Base-by-base conservation (phyloP, 352 stramenopile genomes). In the Phytophthora sansomeana region DNA sequence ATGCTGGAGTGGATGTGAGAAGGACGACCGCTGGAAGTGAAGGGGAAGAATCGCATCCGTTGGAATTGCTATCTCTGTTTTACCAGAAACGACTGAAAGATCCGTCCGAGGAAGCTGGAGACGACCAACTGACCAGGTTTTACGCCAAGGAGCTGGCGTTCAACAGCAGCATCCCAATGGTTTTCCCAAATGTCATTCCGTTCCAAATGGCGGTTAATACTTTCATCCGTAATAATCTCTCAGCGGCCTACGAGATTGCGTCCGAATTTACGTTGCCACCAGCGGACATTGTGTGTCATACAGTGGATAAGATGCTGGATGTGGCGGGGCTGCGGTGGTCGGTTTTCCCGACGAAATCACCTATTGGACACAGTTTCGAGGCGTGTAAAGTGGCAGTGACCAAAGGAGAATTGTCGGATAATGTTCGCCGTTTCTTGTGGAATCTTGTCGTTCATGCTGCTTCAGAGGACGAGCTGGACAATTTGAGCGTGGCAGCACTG, bases 171-270 rank as follows among this genome's bases (percentile, higher is more conserved):
- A 47, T 47, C 41, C 36, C 63, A 0, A 58, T 74, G 59, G 38
- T 49, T 8, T 86, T 91, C 19, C 83, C 85, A 1, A 77, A 77
- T 24, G 63, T 85, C 13, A 49, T 93, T 10, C 72, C 77, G 28
- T 77, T 91, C 28, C 80, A 91, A 48, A 78, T 89, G 63, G 55
- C 87, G 7, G 32, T 82, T 6, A 87, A 91, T 24, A 57, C 62
- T 49, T 82, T 90, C 30, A 57, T 91, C 0, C 79, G 79, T n/a
- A 17, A 47, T 11, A 47, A 47, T 47, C 28, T 47, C 2, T 26
- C 16, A 3, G 41, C 28, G 41, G 9, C 17, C 16, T 29, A 5
- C 17, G 41, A 47, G 17, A 47, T 47, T 47, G 8, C 41, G 41
- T 29, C 41, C n/a, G 41, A 47, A 3, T 47, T 47, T 19, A 47